Evolutionary conservation across 257 asterid species (phyloP).

Genomic region (Salvia splendens): DNA sequence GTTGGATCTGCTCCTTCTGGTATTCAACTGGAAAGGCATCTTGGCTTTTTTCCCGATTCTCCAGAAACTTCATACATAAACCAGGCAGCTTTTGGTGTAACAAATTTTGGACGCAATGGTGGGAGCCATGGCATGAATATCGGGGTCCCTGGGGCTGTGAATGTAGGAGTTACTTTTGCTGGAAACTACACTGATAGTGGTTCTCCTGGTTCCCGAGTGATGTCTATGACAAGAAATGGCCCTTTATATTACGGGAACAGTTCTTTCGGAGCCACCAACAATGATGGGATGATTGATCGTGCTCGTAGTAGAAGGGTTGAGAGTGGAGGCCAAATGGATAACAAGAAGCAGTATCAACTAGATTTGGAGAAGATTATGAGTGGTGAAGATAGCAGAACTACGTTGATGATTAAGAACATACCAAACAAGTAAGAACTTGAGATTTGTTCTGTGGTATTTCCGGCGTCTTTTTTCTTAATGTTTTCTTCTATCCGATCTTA

Average conservation of each 20-base stretch:
- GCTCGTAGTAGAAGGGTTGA: constrained; percentile 74
- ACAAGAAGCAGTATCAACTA: constrained; percentile 79
- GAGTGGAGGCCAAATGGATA: constrained; percentile 66
- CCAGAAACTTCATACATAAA: constrained; percentile 72
- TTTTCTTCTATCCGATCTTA: constrained; percentile 32
- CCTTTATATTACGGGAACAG: constrained; percentile 67
- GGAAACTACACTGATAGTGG: constrained; percentile 65
- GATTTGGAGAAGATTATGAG: constrained; percentile 76
- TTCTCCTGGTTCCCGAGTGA: constrained; percentile 70
- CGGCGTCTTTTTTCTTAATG: neutral
- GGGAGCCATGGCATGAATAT: constrained; percentile 52
- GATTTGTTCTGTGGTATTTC: constrained; percentile 18
- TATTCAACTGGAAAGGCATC: constrained; percentile 68
- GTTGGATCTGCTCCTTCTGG: constrained; percentile 98
- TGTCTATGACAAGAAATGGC: constrained; percentile 63
- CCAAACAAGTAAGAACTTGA: constrained; percentile 84
- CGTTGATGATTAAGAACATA: constrained; percentile 93
- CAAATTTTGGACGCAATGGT: constrained; percentile 47
- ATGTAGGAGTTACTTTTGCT: constrained; percentile 62
- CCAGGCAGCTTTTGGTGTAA: constrained; percentile 48
- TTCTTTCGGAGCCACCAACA: constrained; percentile 53
- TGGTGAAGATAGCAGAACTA: constrained; percentile 86
- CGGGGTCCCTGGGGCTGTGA: constrained; percentile 54
- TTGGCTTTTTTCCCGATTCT: constrained; percentile 82
- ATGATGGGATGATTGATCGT: constrained; percentile 64